These are phyloP conservation scores for Nakazawaea laoshanensis DNA, from an alignment of 805 yeast species.

Conservation along the genomic window DNA sequence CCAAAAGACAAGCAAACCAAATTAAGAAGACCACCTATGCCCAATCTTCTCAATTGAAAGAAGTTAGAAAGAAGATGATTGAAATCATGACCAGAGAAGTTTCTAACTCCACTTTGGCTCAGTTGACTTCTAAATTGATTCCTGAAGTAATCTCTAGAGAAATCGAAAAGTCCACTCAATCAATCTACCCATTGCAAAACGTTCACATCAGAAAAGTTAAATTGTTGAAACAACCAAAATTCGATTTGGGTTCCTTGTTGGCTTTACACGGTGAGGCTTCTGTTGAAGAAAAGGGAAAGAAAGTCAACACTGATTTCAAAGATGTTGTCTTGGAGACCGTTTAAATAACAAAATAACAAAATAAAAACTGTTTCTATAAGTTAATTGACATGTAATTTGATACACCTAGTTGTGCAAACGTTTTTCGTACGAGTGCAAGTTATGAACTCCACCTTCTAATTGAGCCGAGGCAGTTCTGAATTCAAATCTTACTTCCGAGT, in stretches of 20 bases:
- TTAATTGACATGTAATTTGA: neutral
- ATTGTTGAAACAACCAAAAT: slow-evolving; percentile 97
- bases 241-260: slow-evolving; percentile 93
- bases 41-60: slow-evolving; percentile 95
- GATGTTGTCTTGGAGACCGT: slow-evolving; percentile 98
- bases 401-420: slow-evolving; percentile 72
- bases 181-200: slow-evolving; percentile 96
- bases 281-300: slow-evolving; percentile 96
- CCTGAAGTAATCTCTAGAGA: slow-evolving; percentile 99
- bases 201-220: slow-evolving; percentile 98
- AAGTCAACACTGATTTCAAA: slow-evolving; percentile 91
- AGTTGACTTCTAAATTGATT: slow-evolving; percentile 92
- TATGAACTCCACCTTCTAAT: slow-evolving; percentile 97
- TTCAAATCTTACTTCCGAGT: slow-evolving; percentile 83
- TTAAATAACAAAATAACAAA: slow-evolving; percentile 31
- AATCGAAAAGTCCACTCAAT: slow-evolving; percentile 91
- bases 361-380: neutral
- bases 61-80: slow-evolving; percentile 92
- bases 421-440: slow-evolving; percentile 95
- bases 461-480: slow-evolving; percentile 98
- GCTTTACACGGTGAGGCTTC: slow-evolving; percentile 96
- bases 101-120: slow-evolving; percentile 88
- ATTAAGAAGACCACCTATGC: slow-evolving; percentile 97
- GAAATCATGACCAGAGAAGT: slow-evolving; percentile 97
- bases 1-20: slow-evolving; percentile 96